These are phyloP conservation scores for Stentor roeselii DNA, from an alignment of 73 alveolate species.

Conservation along the genomic window DNA sequence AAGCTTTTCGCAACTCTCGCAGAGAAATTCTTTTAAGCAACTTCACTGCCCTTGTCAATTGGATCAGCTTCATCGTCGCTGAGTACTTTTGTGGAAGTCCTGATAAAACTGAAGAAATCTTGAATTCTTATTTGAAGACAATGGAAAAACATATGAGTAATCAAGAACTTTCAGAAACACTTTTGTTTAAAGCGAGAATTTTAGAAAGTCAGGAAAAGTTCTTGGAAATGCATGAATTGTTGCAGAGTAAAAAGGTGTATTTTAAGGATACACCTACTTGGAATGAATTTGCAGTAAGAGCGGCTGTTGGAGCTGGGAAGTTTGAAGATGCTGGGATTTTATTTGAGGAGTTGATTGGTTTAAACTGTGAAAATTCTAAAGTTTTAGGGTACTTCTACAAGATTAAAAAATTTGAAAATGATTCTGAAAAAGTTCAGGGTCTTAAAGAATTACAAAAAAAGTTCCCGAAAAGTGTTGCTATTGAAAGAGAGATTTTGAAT, in stretches of 20 bases:
- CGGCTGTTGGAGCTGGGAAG: conserved; percentile 28
- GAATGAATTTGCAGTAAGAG: conserved; percentile 32
- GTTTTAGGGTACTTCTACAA: conserved; percentile 31
- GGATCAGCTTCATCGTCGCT: conserved; percentile 73
- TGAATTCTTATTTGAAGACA: conserved; percentile 36
- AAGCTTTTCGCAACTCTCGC: conserved; percentile 68
- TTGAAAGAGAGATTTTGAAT: conserved; percentile 38
- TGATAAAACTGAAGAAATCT: conserved; percentile 51
- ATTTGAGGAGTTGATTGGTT: conserved; percentile 35
- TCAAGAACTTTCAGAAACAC: conserved; percentile 44
- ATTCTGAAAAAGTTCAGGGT: conserved; percentile 33
- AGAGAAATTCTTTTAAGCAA: conserved; percentile 52
- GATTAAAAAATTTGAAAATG: conserved; percentile 25
- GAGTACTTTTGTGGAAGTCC: conserved; percentile 58
- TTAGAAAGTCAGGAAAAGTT: conserved; percentile 32
- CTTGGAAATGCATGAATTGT: conserved; percentile 29
- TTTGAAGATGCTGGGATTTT: conserved; percentile 43
- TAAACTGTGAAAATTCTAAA: conserved; percentile 32
- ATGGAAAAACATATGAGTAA: conserved; percentile 17
- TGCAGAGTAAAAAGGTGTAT: conserved; percentile 30
- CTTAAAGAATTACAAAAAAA: conserved; percentile 25
- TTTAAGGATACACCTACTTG: conserved; percentile 10
- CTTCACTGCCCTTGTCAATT: conserved; percentile 54
- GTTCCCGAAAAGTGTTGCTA: conserved; percentile 42
- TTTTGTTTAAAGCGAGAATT: conserved; percentile 49